phyloP scores from a whole-genome alignment of 1,139 yeast species.

The Blastobotrys buckinghamii region DNA sequence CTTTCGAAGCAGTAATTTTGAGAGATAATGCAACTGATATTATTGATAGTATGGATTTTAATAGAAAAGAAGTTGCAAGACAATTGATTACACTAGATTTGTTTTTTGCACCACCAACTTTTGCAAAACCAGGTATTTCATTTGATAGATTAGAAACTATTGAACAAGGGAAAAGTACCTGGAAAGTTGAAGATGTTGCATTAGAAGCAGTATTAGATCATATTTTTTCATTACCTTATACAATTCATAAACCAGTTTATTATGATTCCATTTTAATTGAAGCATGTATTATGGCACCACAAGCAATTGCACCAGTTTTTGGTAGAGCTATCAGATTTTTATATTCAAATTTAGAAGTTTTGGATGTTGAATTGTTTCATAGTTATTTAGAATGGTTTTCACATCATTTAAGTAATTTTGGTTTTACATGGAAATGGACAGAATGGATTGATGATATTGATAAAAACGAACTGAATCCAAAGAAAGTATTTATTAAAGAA shows the following conservation, averaged over 20 bases:
- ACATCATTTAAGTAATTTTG: constrained; percentile 87
- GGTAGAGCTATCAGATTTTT: constrained; percentile 89
- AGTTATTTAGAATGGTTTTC: constrained; percentile 89
- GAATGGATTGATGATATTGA: constrained; percentile 57
- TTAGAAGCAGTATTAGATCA: constrained; percentile 76
- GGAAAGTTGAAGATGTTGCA: constrained; percentile 89
- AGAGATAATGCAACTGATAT: constrained; percentile 73
- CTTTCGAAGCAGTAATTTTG: constrained; percentile 58
- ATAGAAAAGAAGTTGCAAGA: constrained; percentile 79
- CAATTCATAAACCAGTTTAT: constrained; percentile 65
- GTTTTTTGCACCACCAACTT: constrained; percentile 63
- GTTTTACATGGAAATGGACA: constrained; percentile 97
- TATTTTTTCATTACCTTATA: constrained; percentile 66
- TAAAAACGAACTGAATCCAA: constrained; percentile 57
- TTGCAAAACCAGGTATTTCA: constrained; percentile 80
- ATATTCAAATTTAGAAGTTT: constrained; percentile 57
- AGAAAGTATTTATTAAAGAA: constrained; percentile 66
- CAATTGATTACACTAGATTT: constrained; percentile 72
- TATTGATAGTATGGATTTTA: constrained; percentile 76
- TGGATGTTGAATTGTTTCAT: constrained; percentile 71
- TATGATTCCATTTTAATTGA: constrained; percentile 84
- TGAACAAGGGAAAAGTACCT: constrained; percentile 46
- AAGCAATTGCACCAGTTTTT: constrained; percentile 89
- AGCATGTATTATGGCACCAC: constrained; percentile 80
- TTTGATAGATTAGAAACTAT: constrained; percentile 58